Conservation (phyloP, 1,139 yeast genomes). For the Meyerozyma carpophila region DNA sequence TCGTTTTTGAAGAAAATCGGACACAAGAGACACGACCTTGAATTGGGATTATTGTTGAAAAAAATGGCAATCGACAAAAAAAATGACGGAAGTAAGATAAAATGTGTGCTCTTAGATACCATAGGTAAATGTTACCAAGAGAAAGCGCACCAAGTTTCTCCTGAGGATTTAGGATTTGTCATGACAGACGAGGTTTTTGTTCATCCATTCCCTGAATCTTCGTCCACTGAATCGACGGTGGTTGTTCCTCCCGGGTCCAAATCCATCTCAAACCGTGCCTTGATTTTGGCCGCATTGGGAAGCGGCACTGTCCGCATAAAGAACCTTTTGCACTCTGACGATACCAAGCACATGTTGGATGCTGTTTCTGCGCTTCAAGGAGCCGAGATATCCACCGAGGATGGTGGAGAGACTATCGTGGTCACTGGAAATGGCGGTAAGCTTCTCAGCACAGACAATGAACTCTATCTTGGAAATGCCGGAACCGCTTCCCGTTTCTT, state of each 20-base stretch:
- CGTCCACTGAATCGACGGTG: conserved; percentile 39
- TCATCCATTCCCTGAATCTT: conserved; percentile 39
- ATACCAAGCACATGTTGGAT: conserved; percentile 88
- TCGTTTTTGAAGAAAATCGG: conserved; percentile 62
- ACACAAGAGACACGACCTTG: conserved; percentile 53
- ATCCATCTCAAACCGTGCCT: conserved; percentile 92
- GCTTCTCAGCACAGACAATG: conserved; percentile 51
- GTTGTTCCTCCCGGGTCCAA: conserved; percentile 95
- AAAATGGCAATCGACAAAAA: conserved; percentile 97
- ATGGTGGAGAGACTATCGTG: conserved; percentile 84
- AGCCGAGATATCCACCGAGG: conserved; percentile 75
- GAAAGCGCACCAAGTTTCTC: conserved; percentile 79
- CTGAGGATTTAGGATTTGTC: conserved; percentile 74
- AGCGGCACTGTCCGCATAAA: conserved; percentile 76
- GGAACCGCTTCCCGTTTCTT: conserved; percentile 97
- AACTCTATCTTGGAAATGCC: conserved; percentile 89
- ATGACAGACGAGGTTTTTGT: conserved; percentile 81
- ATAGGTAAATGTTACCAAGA: conserved; percentile 89
- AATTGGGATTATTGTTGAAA: conserved; percentile 63
- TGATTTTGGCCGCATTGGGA: conserved; percentile 88
- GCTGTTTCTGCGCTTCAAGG: conserved; percentile 80
- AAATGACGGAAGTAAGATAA: conserved; percentile 87
- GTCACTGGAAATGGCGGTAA: conserved; percentile 85
- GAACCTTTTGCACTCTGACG: conserved; percentile 90
- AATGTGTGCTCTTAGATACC: conserved; percentile 73